Evolutionary conservation across 2,329 filamentous ascomycete genomes (phyloP).

Genomic region (Scedosporium apiospermum): DNA sequence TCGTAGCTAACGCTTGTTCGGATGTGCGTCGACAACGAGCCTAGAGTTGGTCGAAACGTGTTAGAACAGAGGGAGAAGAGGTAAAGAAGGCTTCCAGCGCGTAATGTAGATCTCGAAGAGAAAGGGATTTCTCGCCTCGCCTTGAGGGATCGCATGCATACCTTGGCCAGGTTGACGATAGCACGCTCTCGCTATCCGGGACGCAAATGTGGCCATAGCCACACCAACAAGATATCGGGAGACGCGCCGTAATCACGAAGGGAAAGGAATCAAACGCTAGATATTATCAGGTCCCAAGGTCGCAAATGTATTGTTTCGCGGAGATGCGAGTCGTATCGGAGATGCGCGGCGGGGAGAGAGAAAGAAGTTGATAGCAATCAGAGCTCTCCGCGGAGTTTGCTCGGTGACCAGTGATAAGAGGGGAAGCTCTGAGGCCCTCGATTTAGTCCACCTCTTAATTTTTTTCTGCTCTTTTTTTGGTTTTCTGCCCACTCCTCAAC

Average conservation of each 20-base stretch:
- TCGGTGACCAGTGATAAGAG: background rate
- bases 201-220: constrained; percentile 4
- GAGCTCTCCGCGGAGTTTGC: background rate
- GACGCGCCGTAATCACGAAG: background rate
- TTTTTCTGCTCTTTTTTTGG: background rate
- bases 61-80: background rate
- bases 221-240: background rate
- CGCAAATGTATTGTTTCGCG: no score
- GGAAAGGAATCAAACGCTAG: no score
- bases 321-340: no score
- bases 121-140: background rate
- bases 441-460: background rate
- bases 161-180: constrained; percentile 2
- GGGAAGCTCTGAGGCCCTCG: background rate
- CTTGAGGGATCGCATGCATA: background rate
- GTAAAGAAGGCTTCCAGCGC: background rate
- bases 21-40: background rate
- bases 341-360: no score
- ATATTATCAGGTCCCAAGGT: no score
- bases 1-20: background rate
- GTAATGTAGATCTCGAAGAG: background rate
- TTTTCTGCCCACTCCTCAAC: background rate
- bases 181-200: constrained; percentile 1
- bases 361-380: no score
- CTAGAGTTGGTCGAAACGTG: background rate